Percentiles rank a stretch among this genome's conserved stretches.
phyloP scores from a whole-genome alignment of 2,329 filamentous ascomycete genomes.

The Epichloe sibirici region DNA sequence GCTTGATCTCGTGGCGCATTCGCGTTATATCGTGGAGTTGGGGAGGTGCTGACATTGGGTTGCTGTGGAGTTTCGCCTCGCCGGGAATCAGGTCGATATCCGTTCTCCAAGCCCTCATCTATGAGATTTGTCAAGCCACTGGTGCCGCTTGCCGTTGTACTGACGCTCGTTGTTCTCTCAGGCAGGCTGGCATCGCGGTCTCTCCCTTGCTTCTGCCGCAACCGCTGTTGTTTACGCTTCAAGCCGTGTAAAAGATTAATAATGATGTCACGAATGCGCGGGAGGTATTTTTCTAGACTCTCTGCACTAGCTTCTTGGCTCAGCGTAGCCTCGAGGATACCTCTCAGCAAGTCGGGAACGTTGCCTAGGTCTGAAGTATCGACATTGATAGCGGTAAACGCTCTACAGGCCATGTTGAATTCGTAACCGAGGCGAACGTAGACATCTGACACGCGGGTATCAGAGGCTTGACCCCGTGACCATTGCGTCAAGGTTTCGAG shows the following conservation, averaged over 20 bases:
- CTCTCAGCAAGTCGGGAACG: conserved; percentile 79
- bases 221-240: conserved; percentile 90
- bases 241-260: conserved; percentile 92
- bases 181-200: conserved; percentile 38
- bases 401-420: conserved; percentile 96
- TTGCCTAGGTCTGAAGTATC: conserved; percentile 90
- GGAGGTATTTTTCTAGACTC: conserved; percentile 86
- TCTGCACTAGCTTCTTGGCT: conserved; percentile 93
- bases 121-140: conserved; percentile 44
- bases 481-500: conserved; percentile 95
- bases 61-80: conserved; percentile 17
- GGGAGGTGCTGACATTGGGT: conserved; percentile 26
- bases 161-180: conserved; percentile 44
- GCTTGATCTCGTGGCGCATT: conserved; percentile 38
- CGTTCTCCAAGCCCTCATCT: conserved; percentile 46
- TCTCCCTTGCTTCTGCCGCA: conserved; percentile 51
- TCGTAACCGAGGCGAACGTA: conserved; percentile 96
- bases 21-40: conserved; percentile 31
- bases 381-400: conserved; percentile 93
- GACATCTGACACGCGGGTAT: conserved; percentile 93
- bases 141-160: conserved; percentile 43
- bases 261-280: conserved; percentile 93
- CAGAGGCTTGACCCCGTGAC: conserved; percentile 84
- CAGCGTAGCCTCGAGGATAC: conserved; percentile 87
- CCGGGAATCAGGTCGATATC: conserved; percentile 31